A percentile compares a stretch with the other conserved stretches of the same genome.
phyloP scores from a whole-genome alignment of 305 asterid genomes.

The Solanum chacoense region DNA sequence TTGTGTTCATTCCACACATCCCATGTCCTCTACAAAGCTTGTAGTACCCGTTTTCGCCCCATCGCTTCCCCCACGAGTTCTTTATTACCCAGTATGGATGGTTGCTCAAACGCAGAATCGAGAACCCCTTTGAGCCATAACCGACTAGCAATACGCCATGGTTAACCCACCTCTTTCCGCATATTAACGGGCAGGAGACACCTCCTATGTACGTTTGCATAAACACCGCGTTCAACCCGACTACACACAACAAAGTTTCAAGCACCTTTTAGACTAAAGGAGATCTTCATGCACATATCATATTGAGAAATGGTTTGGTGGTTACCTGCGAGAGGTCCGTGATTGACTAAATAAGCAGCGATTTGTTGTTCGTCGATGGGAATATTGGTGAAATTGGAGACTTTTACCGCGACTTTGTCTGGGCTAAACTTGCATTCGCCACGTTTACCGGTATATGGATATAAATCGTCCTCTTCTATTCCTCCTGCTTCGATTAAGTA shows the following conservation, averaged over 20 bases:
- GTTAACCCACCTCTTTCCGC: conserved; percentile 43
- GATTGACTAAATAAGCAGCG: conserved; percentile 52
- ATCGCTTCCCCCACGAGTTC: conserved; percentile 76
- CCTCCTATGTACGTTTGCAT: conserved; percentile 90
- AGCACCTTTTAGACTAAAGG: background rate
- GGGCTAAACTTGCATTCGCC: conserved; percentile 54
- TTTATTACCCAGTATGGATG: conserved; percentile 79
- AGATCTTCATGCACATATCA: background rate
- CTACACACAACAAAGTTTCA: conserved; percentile 15
- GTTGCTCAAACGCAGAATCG: conserved; percentile 51
- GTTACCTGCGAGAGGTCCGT: conserved; percentile 77
- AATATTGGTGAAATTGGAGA: conserved; percentile 43
- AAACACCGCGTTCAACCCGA: conserved; percentile 66
- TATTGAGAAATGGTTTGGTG: background rate
- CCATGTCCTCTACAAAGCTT: conserved; percentile 59
- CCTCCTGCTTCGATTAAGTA: conserved; percentile 74
- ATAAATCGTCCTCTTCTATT: conserved; percentile 46
- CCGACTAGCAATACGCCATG: conserved; percentile 79
- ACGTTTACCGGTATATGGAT: conserved; percentile 60
- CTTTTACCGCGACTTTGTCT: conserved; percentile 42
- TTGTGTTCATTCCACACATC: conserved; percentile 71
- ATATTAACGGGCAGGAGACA: conserved; percentile 72
- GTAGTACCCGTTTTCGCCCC: conserved; percentile 81
- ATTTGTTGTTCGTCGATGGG: conserved; percentile 55
- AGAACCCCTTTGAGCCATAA: conserved; percentile 62